A percentile compares a stretch with the other conserved stretches of the same genome.
These are phyloP conservation scores for Penicillium antarcticum DNA, from an alignment of 495 filamentous ascomycete genomes.

Conservation along the genomic window DNA sequence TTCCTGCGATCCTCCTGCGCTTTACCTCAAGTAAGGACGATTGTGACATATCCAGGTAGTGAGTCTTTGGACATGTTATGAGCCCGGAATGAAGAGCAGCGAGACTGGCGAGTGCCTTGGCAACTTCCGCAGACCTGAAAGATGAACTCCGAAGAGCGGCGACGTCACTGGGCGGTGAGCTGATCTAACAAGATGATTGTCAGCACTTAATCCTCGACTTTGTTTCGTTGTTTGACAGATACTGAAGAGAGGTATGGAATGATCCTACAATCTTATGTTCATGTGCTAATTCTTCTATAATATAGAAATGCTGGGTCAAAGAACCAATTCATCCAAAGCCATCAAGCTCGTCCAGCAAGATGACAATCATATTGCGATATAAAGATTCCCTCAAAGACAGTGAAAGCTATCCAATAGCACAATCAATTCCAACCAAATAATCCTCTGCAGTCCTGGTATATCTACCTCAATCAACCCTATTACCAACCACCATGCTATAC, in stretches of 20 bases:
- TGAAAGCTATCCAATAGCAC: slow-evolving; percentile 2
- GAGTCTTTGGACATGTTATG: slow-evolving; percentile 9
- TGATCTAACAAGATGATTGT: slow-evolving; percentile 4
- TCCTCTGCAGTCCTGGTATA: too few relatives aligned
- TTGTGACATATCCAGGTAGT: slow-evolving; percentile 23
- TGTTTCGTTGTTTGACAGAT: too few relatives aligned
- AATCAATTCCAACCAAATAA: background rate
- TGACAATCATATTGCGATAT: slow-evolving; percentile 38
- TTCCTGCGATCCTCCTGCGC: slow-evolving; percentile 25
- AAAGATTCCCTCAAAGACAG: slow-evolving; percentile 34
- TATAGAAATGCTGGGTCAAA: too few relatives aligned
- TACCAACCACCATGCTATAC: background rate
- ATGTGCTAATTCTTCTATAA: too few relatives aligned
- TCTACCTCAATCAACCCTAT: background rate
- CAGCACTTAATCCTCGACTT: too few relatives aligned
- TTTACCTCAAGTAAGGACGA: slow-evolving; percentile 18
- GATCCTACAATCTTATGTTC: too few relatives aligned
- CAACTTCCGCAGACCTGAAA: background rate
- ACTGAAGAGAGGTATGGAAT: too few relatives aligned
- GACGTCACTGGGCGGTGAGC: slow-evolving; percentile 25
- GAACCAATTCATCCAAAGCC: background rate
- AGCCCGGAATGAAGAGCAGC: background rate
- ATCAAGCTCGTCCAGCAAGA: background rate
- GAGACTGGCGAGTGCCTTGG: background rate
- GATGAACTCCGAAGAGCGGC: slow-evolving; percentile 11